A percentile compares a stretch with the other conserved stretches of the same genome.
These are phyloP conservation scores for Crotalaria pallida DNA, from an alignment of 306 rosid genomes.

Conservation along the genomic window DNA sequence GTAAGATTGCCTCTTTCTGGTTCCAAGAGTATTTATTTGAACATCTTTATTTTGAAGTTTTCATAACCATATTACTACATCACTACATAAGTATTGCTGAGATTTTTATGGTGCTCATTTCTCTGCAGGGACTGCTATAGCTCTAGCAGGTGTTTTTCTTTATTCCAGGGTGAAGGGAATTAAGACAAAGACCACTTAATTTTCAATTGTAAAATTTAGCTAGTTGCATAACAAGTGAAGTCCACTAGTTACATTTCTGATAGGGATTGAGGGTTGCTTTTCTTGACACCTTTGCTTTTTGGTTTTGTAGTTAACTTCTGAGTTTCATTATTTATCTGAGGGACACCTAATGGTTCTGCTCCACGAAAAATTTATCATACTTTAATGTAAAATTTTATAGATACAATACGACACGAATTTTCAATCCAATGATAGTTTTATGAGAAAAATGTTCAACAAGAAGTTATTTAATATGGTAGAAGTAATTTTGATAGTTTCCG, in stretches of 20 bases:
- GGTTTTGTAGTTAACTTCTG: background rate
- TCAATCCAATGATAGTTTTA: too few species aligned
- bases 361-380: background rate
- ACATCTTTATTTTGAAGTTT: background rate
- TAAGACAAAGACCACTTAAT: conserved; percentile 66
- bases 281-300: background rate
- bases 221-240: background rate
- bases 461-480: too few species aligned
- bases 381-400: too few species aligned
- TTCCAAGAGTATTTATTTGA: background rate
- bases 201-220: conserved; percentile 30
- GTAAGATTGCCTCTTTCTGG: conserved; percentile 39
- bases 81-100: background rate
- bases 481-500: background rate
- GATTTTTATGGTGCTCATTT: background rate
- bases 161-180: conserved; percentile 83
- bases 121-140: conserved; percentile 77
- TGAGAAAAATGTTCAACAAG: too few species aligned
- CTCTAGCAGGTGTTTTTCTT: conserved; percentile 88
- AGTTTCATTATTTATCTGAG: conserved; percentile 21
- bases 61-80: background rate
- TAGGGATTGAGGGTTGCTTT: conserved; percentile 9
- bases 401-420: too few species aligned
- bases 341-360: conserved; percentile 17
- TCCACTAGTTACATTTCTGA: conserved; percentile 11